A percentile compares a stretch with the other conserved stretches of the same genome.
Conservation (phyloP, 257 asterid genomes). For the Jacaranda copaia region DNA sequence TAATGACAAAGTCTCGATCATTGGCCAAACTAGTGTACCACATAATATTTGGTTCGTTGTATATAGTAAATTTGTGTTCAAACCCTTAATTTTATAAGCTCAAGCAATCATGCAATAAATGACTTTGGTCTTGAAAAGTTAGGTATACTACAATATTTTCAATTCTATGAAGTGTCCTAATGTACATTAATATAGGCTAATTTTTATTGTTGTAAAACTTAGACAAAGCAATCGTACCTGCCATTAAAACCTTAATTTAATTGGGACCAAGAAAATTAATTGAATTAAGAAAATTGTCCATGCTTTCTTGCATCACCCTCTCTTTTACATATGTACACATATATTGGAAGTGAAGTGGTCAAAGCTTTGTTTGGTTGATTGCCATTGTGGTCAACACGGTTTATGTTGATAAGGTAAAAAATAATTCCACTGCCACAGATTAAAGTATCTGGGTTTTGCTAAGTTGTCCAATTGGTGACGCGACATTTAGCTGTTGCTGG, state of each 20-base stretch:
- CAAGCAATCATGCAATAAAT: not conserved
- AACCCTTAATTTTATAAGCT: not conserved
- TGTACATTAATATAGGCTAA: not conserved
- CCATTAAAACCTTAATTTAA: slow-evolving; percentile 24
- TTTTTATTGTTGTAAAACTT: not conserved
- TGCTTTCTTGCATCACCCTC: slow-evolving; percentile 43
- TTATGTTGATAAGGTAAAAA: slow-evolving; percentile 4
- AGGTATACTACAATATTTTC: slow-evolving; percentile 13
- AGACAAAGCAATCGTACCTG: slow-evolving; percentile 30
- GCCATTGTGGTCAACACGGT: slow-evolving; percentile 33
- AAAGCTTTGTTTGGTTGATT: not conserved
- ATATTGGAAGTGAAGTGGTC: not conserved
- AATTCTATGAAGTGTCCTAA: not conserved
- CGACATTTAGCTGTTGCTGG: slow-evolving; percentile 31
- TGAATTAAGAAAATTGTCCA: slow-evolving; percentile 17
- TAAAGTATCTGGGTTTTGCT: slow-evolving; percentile 19
- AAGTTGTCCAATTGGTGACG: slow-evolving; percentile 6
- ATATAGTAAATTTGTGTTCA: not conserved
- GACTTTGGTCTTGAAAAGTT: slow-evolving; percentile 11
- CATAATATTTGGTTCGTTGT: not conserved
- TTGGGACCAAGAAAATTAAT: not conserved
- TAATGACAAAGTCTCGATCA: too few relatives aligned
- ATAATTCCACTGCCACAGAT: slow-evolving; percentile 18
- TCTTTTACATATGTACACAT: not conserved
- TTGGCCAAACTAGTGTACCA: not conserved